Percentiles rank a stretch among this genome's conserved stretches.
phyloP scores from a whole-genome alignment of 768 basidiomycete species.

The Rhodotorula kratochvilovae region DNA sequence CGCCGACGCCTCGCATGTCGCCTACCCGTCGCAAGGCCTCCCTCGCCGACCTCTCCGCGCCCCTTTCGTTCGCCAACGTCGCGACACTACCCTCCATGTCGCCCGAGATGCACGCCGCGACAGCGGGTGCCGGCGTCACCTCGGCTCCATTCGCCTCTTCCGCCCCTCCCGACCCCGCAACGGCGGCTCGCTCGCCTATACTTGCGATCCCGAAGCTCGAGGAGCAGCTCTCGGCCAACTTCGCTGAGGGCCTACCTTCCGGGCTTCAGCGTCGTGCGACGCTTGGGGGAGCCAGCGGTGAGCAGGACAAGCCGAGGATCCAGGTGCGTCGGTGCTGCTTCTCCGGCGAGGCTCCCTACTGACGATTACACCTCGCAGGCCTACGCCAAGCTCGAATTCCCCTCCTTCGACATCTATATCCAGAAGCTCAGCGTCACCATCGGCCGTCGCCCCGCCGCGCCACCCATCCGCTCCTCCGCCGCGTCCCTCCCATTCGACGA shows the following conservation, averaged over 20 bases:
- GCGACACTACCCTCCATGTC: constrained; percentile 4
- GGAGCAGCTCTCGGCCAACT: background rate
- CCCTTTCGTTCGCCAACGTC: constrained; percentile 29
- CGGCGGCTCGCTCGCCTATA: background rate
- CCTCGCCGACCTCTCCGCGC: constrained; percentile 1
- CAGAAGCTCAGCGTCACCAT: constrained; percentile 91
- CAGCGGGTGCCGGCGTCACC: background rate
- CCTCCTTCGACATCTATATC: constrained; percentile 92
- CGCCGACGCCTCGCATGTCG: background rate
- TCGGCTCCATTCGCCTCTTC: too few species aligned
- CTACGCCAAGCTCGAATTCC: constrained; percentile 90
- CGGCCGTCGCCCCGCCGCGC: constrained; percentile 65
- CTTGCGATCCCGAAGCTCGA: background rate
- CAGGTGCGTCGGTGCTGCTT: constrained; percentile 3
- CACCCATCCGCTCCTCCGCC: background rate
- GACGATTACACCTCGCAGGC: constrained; percentile 57
- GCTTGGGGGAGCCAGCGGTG: background rate
- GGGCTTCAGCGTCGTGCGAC: constrained; percentile 7
- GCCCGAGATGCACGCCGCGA: background rate
- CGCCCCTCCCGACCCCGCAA: background rate
- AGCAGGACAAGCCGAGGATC: constrained; percentile 12
- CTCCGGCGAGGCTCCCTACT: background rate
- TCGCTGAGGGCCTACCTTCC: constrained; percentile 4
- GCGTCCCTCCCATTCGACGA: background rate
- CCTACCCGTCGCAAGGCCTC: background rate